Percentiles rank a stretch among this genome's conserved stretches.
phyloP scores from a whole-genome alignment of 2,329 filamentous ascomycete species.

The Aspergillus fumigatiaffinis region DNA sequence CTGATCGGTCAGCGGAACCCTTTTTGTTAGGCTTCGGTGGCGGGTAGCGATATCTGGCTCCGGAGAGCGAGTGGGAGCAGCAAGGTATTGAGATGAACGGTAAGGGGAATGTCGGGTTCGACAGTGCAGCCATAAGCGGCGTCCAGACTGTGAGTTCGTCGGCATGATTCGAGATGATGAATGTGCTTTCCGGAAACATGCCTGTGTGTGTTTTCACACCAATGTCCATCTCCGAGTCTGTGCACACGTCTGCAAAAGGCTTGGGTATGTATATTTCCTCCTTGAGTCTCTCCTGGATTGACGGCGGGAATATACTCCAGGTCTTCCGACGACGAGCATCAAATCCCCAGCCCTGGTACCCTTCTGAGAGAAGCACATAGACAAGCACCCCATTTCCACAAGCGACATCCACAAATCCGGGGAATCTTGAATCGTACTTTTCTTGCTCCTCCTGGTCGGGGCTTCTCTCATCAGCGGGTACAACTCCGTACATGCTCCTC shows the following conservation, averaged over 20 bases:
- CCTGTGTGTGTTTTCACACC: constrained; percentile 47
- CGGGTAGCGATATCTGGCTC: constrained; percentile 61
- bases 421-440: constrained; percentile 50
- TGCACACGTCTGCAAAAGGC: constrained; percentile 35
- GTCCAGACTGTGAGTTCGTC: constrained; percentile 97
- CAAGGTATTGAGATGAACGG: constrained; percentile 94
- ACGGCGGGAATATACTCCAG: constrained; percentile 67
- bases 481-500: constrained; percentile 68
- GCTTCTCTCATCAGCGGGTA: constrained; percentile 17
- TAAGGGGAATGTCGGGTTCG: constrained; percentile 53
- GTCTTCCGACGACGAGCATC: constrained; percentile 83
- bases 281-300: constrained; percentile 48
- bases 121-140: constrained; percentile 72
- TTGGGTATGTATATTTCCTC: constrained; percentile 61
- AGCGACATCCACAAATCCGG: constrained; percentile 92
- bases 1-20: constrained; percentile 27
- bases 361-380: constrained; percentile 74
- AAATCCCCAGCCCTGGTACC: constrained; percentile 83
- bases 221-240: not conserved
- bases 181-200: constrained; percentile 68
- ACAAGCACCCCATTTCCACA: constrained; percentile 93
- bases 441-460: constrained; percentile 14
- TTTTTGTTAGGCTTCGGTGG: constrained; percentile 23
- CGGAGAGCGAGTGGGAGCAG: constrained; percentile 83
- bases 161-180: constrained; percentile 95